Evolutionary conservation across 495 filamentous ascomycete species (phyloP), one percentile per base, ranked within the genome.

Genomic region (Lasiosphaeria hispida): DNA sequence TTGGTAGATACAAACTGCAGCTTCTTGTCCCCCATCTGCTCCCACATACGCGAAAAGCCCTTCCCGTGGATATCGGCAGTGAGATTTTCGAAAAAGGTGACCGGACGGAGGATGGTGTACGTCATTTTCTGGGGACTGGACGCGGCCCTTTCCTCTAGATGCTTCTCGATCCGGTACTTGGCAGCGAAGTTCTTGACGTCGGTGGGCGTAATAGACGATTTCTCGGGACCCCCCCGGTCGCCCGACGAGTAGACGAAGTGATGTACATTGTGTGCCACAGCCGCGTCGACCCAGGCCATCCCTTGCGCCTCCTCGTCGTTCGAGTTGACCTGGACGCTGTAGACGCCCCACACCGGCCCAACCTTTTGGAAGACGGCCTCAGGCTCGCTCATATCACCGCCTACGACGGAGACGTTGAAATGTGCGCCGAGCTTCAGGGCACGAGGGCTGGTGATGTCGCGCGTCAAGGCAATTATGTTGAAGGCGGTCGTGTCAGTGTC

Each of bases 141-240:
- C 2, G 54, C 54, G 1, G 63, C 57, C 17, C 73, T 66, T 4
- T 13, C 42, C 34, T 68, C 63, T 3, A 87, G 74, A 62, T 87
- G 68, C 37, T 79, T 61, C 63, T 87, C 85, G 61, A 87, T 82
- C 18, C 79, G 62, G 55, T 83, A 74, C 67, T 87, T 87, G 72
- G 60, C 71, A 42, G 75, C 73, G 72, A 86, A 87, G 61, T 87
- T 83, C 38, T 81, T 83, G 45, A 87, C 68, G 9, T 73, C 58
- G 7, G 85, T 87, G 10, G 80, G 76, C 52, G 78, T 81, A 11
- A 67, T 43, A 36, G 72, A 68, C 13, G 50, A 53, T 15, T 54
- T 48, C 18, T 38, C 49, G 11, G 42, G 49, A 10, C 50, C 50
- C 11, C 42, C 41, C 3, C 50, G 50, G 17, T 53, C 60, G 11